Percentiles rank a stretch among this genome's conserved stretches.
Evolutionary conservation across 2,329 filamentous ascomycete genomes (phyloP).

Genomic region (Calonectria leucothoes): DNA sequence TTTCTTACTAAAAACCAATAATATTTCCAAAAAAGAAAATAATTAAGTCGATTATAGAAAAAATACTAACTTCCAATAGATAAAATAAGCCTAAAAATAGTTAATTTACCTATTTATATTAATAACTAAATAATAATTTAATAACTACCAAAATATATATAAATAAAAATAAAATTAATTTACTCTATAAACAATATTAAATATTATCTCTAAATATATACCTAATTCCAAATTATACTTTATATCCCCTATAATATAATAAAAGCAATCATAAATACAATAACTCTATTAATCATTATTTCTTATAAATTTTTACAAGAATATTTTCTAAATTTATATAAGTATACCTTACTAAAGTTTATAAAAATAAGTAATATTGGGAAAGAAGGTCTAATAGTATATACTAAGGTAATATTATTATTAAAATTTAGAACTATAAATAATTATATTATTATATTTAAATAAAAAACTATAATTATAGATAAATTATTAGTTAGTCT

Average conservation of each 20-base stretch:
- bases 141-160: not conserved
- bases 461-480: not conserved
- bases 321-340: not conserved
- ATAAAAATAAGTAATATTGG: not conserved
- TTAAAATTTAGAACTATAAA: not conserved
- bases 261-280: not conserved
- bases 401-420: not conserved
- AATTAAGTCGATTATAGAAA: not conserved
- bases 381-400: not conserved
- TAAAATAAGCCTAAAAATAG: too few species aligned
- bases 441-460: not conserved
- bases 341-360: not conserved
- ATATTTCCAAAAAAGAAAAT: not conserved
- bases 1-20: not conserved
- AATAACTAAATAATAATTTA: too few species aligned
- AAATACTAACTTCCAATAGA: too few species aligned
- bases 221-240: not conserved
- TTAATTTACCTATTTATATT: too few species aligned
- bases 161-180: not conserved
- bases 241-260: not conserved
- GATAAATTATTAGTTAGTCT: not conserved
- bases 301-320: not conserved
- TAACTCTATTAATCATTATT: not conserved
- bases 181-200: not conserved
- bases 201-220: not conserved